These are phyloP conservation scores for Candida verbasci DNA, from an alignment of 805 yeast genomes.

Conservation along the genomic window DNA sequence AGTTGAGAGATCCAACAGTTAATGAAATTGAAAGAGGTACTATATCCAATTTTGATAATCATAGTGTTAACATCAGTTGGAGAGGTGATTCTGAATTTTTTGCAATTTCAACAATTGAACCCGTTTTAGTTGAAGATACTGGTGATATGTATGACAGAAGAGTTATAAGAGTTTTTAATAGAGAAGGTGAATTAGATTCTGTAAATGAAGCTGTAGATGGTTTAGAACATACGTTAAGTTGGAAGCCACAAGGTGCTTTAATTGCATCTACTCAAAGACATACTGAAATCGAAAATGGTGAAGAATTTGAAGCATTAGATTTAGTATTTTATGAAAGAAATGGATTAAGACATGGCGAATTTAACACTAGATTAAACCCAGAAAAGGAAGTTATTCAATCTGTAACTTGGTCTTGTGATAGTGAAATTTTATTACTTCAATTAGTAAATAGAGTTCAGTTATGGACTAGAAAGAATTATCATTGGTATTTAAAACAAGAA, in stretches of 20 bases:
- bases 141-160: conserved; percentile 48
- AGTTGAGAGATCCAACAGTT: conserved; percentile 84
- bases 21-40: conserved; percentile 67
- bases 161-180: conserved; percentile 73
- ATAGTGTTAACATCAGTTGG: conserved; percentile 66
- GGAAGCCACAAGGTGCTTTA: conserved; percentile 90
- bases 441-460: conserved; percentile 63
- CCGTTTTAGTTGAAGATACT: conserved; percentile 37
- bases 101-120: conserved; percentile 61
- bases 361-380: conserved; percentile 59
- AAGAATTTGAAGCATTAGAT: conserved; percentile 43
- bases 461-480: conserved; percentile 91
- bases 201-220: conserved; percentile 89
- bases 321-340: conserved; percentile 86
- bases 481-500: conserved; percentile 92
- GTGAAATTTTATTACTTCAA: conserved; percentile 73
- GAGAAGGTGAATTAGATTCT: conserved; percentile 74
- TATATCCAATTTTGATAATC: conserved; percentile 51
- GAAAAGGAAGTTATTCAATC: conserved; percentile 40
- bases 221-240: conserved; percentile 65
- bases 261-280: conserved; percentile 79
- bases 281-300: conserved; percentile 45
- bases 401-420: conserved; percentile 75
- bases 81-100: conserved; percentile 91
- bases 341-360: conserved; percentile 88